Evolutionary conservation across 257 asterid genomes (phyloP).

Genomic region (Ophiorrhiza pumila): DNA sequence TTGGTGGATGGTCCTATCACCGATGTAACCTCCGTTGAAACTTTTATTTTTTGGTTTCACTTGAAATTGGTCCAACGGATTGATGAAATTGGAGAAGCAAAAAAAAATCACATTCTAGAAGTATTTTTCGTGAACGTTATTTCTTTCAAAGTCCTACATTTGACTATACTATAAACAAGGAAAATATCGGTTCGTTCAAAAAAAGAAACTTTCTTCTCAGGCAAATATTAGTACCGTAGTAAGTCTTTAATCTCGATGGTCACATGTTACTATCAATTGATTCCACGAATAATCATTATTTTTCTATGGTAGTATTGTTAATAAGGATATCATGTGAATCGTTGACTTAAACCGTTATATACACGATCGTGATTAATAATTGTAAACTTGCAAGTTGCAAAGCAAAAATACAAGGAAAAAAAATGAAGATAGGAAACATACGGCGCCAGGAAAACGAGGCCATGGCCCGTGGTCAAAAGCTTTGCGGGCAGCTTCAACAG

Average conservation of each 20-base stretch:
- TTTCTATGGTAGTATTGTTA: neutral
- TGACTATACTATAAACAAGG: neutral
- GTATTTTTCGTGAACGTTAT: neutral
- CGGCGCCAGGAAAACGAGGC: slow-evolving; percentile 39
- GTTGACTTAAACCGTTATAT: neutral
- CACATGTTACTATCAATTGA: neutral
- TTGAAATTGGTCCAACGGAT: neutral
- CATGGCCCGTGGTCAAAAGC: slow-evolving; percentile 45
- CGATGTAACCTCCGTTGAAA: no score
- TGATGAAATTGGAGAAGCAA: neutral
- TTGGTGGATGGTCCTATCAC: neutral
- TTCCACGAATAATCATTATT: neutral
- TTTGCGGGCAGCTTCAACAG: slow-evolving; percentile 41
- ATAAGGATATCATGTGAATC: neutral
- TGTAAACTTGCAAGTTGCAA: no score
- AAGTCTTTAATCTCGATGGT: neutral
- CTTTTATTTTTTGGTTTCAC: neutral
- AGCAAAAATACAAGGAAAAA: neutral
- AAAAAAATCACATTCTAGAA: neutral
- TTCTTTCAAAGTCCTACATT: neutral
- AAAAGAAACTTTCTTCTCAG: neutral
- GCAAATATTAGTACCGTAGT: neutral
- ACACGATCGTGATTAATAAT: neutral
- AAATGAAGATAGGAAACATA: neutral
- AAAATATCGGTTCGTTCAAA: no score